Percentiles rank a stretch among this genome's conserved stretches.
phyloP scores from a whole-genome alignment of 345 rosid species.

The Lenwebbia sp. region DNA sequence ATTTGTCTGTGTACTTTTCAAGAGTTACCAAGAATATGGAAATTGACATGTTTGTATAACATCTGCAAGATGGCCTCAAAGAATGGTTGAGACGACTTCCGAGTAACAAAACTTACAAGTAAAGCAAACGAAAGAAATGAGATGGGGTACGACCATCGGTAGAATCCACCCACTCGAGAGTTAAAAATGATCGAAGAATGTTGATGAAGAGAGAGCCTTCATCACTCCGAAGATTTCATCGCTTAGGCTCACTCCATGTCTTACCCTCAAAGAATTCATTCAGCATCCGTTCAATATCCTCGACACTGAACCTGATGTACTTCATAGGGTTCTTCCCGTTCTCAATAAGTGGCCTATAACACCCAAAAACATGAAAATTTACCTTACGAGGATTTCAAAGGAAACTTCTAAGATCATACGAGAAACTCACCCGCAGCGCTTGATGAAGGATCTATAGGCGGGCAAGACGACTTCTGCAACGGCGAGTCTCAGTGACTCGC shows the following conservation, averaged over 20 bases:
- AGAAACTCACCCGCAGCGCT: conserved; percentile 64
- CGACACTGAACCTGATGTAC: conserved; percentile 70
- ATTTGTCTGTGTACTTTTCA: not conserved
- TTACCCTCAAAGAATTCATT: conserved; percentile 90
- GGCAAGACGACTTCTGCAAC: conserved; percentile 98
- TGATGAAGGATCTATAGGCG: conserved; percentile 82
- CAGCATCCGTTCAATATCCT: conserved; percentile 83
- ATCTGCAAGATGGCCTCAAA: not conserved
- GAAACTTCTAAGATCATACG: not conserved
- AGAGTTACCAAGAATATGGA: not conserved
- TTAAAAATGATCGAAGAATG: not conserved
- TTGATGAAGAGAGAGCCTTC: not conserved
- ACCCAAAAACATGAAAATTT: not conserved
- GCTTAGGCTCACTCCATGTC: conserved; percentile 71
- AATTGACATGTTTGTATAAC: not conserved
- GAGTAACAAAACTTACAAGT: not conserved
- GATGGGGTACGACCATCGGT: not conserved
- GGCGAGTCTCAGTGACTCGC: conserved; percentile 87
- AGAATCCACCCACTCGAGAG: not conserved
- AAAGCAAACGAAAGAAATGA: not conserved
- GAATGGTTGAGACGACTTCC: not conserved
- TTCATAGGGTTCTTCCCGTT: conserved; percentile 73
- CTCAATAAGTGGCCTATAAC: conserved; percentile 71
- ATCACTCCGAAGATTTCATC: conserved; percentile 14
- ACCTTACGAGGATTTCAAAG: not conserved